These are phyloP conservation scores for Lactarius hengduanensis DNA, from an alignment of 768 basidiomycete species.

Conservation along the genomic window DNA sequence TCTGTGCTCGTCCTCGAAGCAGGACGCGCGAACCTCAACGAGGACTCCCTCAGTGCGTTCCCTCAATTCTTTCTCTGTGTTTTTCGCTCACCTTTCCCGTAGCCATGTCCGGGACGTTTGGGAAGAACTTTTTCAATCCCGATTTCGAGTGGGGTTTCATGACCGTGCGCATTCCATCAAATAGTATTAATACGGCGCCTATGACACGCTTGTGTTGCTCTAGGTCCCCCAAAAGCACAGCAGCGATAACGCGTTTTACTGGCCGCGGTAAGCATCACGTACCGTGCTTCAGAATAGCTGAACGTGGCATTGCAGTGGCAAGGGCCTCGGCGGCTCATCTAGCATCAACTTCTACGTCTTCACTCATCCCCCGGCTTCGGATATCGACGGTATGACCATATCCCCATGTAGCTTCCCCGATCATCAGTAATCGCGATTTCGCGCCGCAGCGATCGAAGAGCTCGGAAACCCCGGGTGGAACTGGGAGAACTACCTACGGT, in stretches of 20 bases:
- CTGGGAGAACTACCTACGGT: constrained; percentile 30
- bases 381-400: constrained; percentile 28
- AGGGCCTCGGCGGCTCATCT: constrained; percentile 29
- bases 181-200: too few species aligned
- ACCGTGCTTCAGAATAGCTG: not conserved
- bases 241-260: constrained; percentile 16
- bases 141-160: constrained; percentile 29
- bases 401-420: too few species aligned
- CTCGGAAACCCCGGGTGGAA: constrained; percentile 36
- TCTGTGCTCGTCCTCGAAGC: constrained; percentile 33
- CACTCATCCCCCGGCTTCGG: constrained; percentile 29
- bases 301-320: constrained; percentile 17
- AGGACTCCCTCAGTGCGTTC: constrained; percentile 21
- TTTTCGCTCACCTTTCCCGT: not conserved
- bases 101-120: constrained; percentile 24
- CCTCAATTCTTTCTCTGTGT: not conserved
- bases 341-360: constrained; percentile 29
- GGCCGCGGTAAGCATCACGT: constrained; percentile 19
- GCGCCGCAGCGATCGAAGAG: constrained; percentile 25
- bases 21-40: constrained; percentile 27
- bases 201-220: not conserved
- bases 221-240: constrained; percentile 27
- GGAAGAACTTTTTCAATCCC: constrained; percentile 25
- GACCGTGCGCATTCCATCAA: constrained; percentile 16
- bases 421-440: not conserved